These are phyloP conservation scores for Silene conica DNA, from an alignment of 148 eudicot genomes.

Conservation along the genomic window DNA sequence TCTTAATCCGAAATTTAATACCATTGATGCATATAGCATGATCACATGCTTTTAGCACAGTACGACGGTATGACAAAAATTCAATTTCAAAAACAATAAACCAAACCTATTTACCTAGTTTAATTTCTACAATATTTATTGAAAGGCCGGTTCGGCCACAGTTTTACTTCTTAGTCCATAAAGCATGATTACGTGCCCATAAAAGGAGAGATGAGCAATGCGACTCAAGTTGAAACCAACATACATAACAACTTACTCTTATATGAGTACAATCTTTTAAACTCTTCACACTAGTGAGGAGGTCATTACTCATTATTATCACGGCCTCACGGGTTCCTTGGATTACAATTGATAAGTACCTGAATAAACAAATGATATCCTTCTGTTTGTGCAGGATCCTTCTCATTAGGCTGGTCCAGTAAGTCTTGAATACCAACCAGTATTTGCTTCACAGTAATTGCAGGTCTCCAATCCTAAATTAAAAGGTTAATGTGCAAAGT, in stretches of 20 bases:
- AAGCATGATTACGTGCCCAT: neutral
- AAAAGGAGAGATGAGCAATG: neutral
- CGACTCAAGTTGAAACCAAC: neutral
- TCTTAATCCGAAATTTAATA: too few relatives aligned
- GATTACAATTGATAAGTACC: conserved; percentile 29
- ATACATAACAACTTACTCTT: neutral
- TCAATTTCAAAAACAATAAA: neutral
- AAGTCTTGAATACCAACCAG: conserved; percentile 79
- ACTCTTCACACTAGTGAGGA: neutral
- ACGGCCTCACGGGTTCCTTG: neutral
- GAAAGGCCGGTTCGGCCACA: neutral
- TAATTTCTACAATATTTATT: neutral
- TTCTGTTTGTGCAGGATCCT: conserved; percentile 78
- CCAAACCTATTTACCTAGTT: neutral
- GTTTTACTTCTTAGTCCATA: too few relatives aligned
- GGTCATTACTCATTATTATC: neutral
- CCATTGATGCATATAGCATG: neutral
- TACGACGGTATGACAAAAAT: neutral
- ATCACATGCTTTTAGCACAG: neutral
- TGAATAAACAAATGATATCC: conserved; percentile 74
- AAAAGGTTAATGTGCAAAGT: neutral
- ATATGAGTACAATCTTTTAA: neutral
- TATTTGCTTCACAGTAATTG: conserved; percentile 86
- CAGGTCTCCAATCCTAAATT: conserved; percentile 81
- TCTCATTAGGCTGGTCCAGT: conserved; percentile 68